Evolutionary conservation across 352 stramenopile genomes (phyloP).

Genomic region (Phytophthora sansomeana): DNA sequence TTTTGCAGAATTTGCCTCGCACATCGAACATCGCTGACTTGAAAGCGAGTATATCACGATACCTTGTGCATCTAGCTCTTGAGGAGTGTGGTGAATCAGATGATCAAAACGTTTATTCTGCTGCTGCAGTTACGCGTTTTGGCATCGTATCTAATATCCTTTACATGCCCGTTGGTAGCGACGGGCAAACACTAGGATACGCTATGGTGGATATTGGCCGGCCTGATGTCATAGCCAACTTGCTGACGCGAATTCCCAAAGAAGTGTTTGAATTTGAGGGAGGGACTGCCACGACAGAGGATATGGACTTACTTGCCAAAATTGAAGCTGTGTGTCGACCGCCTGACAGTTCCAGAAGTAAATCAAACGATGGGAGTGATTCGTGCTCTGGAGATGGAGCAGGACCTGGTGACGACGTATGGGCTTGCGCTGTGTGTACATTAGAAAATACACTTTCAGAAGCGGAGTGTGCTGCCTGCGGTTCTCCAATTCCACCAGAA

Average conservation of each 20-base stretch:
- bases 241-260: conserved; percentile 54
- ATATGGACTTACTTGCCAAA: conserved; percentile 47
- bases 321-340: conserved; percentile 38
- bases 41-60: conserved; percentile 53
- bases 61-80: conserved; percentile 68
- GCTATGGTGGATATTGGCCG: conserved; percentile 75
- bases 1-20: conserved; percentile 75
- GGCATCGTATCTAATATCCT: conserved; percentile 70
- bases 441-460: conserved; percentile 71
- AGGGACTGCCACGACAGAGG: conserved; percentile 47
- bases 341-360: conserved; percentile 14
- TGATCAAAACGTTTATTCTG: conserved; percentile 79
- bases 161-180: conserved; percentile 58
- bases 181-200: conserved; percentile 61
- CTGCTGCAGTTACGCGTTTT: conserved; percentile 65
- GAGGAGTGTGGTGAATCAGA: conserved; percentile 83
- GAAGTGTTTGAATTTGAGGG: conserved; percentile 73
- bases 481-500: conserved; percentile 63
- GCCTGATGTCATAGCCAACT: conserved; percentile 63
- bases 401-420: conserved; percentile 46
- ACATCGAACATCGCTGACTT: conserved; percentile 58
- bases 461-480: conserved; percentile 68
- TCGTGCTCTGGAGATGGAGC: conserved; percentile 18
- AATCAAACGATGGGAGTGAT: conserved; percentile 24
- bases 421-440: conserved; percentile 72